Evolutionary conservation across 768 basidiomycete species (phyloP), one percentile per base, ranked within the genome.

Genomic region (Lyophyllum atratum): DNA sequence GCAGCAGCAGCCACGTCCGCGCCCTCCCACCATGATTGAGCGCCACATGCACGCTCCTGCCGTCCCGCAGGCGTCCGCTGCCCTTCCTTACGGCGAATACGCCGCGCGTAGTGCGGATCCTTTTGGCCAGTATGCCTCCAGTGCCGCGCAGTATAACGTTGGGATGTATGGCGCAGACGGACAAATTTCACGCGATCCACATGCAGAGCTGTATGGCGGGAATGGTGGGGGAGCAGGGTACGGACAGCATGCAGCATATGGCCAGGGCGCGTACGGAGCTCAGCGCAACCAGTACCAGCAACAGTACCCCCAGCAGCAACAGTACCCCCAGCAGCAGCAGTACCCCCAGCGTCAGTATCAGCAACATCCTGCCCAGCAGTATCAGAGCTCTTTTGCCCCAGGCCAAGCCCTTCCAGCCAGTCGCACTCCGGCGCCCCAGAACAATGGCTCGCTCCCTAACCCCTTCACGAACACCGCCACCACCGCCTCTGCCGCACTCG

Each of bases 11-110:
- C 49, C 58, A 22, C 50, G 62, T 22, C 68, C 70, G 10, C 68
- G 68, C 19, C 71, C 71, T 1, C 73, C 71, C 1, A 65, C 64
- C 19, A 73, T 71, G 70, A 72, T 72, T 31, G 68, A 69, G 49
- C 68, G 68, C 2, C 68, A 65, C 46, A 58, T 66, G 19, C 55
- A 60, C 3, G 55, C 65, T 10, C 64, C 61, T 9, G 56, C 68
- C n/a, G 51, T 59, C 17, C 60, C 64, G 4, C 52, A 55, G 17
- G 44, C 55, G 14, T 60, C 60, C 5, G 56, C 61, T 19, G 52
- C 55, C 0, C 31, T 29, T 17, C 63, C 64, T 3, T 64, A 67
- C 29, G 31, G 54, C 34, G 59, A 61, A 31, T 31, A 62, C 31
- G 50, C 59, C 12, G 17, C 42, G 11, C 44, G 54, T 37, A 57